A percentile compares a stretch with the other conserved stretches of the same genome.
phyloP scores from a whole-genome alignment of 1,139 yeast species.

The Saccharomyces pastorianus region DNA sequence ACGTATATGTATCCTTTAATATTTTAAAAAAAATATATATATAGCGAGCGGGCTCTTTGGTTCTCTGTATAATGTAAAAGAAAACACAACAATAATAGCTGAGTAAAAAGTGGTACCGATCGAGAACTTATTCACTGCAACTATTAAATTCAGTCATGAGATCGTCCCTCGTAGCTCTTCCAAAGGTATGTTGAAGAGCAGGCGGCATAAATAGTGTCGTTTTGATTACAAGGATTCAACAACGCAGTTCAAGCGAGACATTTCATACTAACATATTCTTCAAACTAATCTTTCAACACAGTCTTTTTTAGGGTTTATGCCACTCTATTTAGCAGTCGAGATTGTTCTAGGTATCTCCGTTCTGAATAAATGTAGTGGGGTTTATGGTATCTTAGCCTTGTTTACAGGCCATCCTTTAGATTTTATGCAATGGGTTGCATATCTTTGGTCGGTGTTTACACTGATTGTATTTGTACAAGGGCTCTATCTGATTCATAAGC shows the following conservation, averaged over 20 bases:
- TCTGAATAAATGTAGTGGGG: conserved; percentile 82
- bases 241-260: background rate
- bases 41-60: too few relatives aligned
- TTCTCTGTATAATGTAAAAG: too few relatives aligned
- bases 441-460: conserved; percentile 53
- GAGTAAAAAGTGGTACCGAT: background rate
- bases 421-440: conserved; percentile 76
- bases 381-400: conserved; percentile 76
- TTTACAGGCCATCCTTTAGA: conserved; percentile 85
- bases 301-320: conserved; percentile 38
- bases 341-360: conserved; percentile 69
- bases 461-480: conserved; percentile 65
- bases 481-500: conserved; percentile 41
- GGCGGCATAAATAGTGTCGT: background rate
- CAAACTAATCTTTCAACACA: conserved; percentile 5
- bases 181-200: conserved; percentile 11
- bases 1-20: too few relatives aligned
- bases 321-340: conserved; percentile 84
- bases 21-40: too few relatives aligned
- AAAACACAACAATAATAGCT: background rate
- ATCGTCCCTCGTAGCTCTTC: conserved; percentile 7
- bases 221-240: background rate
- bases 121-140: background rate
- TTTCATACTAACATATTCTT: conserved; percentile 1
- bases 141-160: conserved; percentile 1